phyloP scores from a whole-genome alignment of 1,284 basidiomycete species.

The Cyathus olla region DNA sequence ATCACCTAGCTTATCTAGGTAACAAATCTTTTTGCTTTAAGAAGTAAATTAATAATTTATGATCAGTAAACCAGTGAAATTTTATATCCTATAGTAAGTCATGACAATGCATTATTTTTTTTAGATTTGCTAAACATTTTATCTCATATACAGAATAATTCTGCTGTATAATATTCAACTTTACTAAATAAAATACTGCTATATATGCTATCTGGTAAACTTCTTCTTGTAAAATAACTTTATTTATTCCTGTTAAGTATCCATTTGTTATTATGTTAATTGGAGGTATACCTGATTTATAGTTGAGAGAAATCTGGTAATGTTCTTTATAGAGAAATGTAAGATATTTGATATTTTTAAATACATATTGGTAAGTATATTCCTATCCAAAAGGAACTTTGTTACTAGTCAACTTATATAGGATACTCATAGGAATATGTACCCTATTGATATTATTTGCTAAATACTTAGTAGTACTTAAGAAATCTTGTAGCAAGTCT shows the following conservation, averaged over 20 bases:
- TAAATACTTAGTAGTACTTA: conserved; percentile 40
- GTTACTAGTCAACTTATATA: conserved; percentile 33
- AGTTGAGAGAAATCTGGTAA: conserved; percentile 7
- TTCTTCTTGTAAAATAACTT: conserved; percentile 37
- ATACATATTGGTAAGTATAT: conserved; percentile 39
- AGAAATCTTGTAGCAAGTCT: conserved; percentile 34
- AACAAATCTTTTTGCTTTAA: conserved; percentile 43
- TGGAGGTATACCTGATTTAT: conserved; percentile 16
- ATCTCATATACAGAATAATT: conserved; percentile 51
- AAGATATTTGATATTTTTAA: conserved; percentile 38
- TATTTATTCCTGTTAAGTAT: conserved; percentile 33
- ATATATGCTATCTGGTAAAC: conserved; percentile 32
- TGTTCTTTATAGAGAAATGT: conserved; percentile 11
- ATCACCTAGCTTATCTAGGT: conserved; percentile 45
- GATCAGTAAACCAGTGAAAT: conserved; percentile 49
- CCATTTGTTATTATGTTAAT: conserved; percentile 41
- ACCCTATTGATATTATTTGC: conserved; percentile 36
- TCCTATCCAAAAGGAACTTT: conserved; percentile 34
- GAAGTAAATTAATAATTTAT: conserved; percentile 44
- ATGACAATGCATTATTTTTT: conserved; percentile 40
- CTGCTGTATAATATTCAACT: conserved; percentile 48
- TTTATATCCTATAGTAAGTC: conserved; percentile 38
- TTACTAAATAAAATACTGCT: conserved; percentile 49
- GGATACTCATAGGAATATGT: conserved; percentile 37
- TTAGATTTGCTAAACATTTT: conserved; percentile 46